Evolutionary conservation across 228 moss, liverwort and hornwort genomes (phyloP).

Genomic region (Sphagnum magellanicum): DNA sequence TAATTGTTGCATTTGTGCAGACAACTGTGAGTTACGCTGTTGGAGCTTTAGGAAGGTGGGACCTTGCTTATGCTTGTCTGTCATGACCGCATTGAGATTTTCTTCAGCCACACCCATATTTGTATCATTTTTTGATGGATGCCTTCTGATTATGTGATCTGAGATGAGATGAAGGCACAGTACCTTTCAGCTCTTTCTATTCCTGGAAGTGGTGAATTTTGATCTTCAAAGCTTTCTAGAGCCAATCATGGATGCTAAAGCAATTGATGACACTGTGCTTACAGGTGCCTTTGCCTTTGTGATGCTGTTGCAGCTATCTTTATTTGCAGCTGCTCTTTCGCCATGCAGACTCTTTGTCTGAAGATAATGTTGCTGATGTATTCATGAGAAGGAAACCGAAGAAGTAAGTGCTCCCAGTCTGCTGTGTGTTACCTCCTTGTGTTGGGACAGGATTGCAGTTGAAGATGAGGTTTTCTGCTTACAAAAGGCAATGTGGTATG

Average conservation of each 20-base stretch:
- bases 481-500: too few species aligned
- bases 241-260: too few species aligned
- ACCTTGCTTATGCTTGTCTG: background rate
- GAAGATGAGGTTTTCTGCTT: too few species aligned
- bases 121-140: too few species aligned
- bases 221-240: too few species aligned
- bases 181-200: too few species aligned
- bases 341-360: constrained; percentile 63
- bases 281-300: background rate
- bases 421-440: background rate
- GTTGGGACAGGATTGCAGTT: background rate
- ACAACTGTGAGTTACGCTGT: constrained; percentile 74
- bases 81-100: too few species aligned
- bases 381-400: constrained; percentile 57
- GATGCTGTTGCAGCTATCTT: constrained; percentile 44
- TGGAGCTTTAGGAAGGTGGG: constrained; percentile 84
- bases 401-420: constrained; percentile 32
- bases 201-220: too few species aligned
- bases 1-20: constrained; percentile 25
- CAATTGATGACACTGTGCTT: too few species aligned
- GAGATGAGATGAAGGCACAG: too few species aligned
- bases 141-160: too few species aligned
- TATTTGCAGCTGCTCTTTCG: constrained; percentile 83
- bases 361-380: constrained; percentile 64
- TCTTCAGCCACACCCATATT: too few species aligned